A percentile compares a stretch with the other conserved stretches of the same genome.
Evolutionary conservation across 306 rosid species (phyloP).

Genomic region (Argentina anserina): DNA sequence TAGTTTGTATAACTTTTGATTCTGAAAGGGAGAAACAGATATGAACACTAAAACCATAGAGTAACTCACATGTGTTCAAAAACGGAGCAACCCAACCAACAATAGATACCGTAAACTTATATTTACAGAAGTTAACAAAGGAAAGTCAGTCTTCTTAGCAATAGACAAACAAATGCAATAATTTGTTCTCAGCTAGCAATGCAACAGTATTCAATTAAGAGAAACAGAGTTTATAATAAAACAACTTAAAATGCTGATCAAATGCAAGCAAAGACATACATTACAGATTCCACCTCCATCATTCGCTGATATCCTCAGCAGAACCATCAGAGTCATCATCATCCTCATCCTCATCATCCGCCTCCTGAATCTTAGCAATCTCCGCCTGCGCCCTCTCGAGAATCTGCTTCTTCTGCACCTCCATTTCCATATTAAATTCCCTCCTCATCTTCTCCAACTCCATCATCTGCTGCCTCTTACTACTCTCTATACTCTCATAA

Average conservation of each 20-base stretch:
- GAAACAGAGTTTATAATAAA: background rate
- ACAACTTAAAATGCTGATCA: slow-evolving; percentile 15
- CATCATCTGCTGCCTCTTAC: slow-evolving; percentile 86
- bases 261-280: slow-evolving; percentile 6
- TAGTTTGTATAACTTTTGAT: background rate
- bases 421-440: slow-evolving; percentile 65
- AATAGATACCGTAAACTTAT: background rate
- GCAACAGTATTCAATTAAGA: slow-evolving; percentile 6
- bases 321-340: background rate
- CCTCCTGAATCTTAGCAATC: slow-evolving; percentile 62
- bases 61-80: background rate
- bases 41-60: background rate
- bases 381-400: slow-evolving; percentile 67
- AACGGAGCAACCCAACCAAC: slow-evolving; percentile 1
- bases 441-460: slow-evolving; percentile 77
- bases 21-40: background rate
- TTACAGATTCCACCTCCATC: slow-evolving; percentile 3
- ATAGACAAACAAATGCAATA: slow-evolving; percentile 13
- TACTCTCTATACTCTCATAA: slow-evolving; percentile 75
- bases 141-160: background rate
- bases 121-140: background rate
- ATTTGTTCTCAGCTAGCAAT: background rate
- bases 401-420: slow-evolving; percentile 80
- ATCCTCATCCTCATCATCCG: slow-evolving; percentile 27
- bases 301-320: slow-evolving; percentile 12